Conservation (phyloP, 176 grass and related monocot genomes). For the Dactylis glomerata region DNA sequence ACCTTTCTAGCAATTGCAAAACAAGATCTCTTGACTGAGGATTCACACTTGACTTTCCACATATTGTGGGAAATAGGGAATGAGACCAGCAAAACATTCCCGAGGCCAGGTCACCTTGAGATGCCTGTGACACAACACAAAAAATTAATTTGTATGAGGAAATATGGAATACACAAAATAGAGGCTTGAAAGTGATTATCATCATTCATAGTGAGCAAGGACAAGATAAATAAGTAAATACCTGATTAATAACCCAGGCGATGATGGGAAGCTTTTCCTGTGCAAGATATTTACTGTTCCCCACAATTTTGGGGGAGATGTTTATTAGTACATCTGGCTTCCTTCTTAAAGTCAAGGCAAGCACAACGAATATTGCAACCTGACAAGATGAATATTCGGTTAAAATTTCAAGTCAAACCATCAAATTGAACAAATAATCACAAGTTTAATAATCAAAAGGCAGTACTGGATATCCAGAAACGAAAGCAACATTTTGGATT, state of each 20-base stretch:
- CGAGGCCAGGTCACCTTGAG: constrained; percentile 73
- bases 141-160: background rate
- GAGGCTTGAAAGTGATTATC: background rate
- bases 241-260: constrained; percentile 85
- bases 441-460: background rate
- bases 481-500: background rate
- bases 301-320: constrained; percentile 60
- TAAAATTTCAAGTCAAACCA: constrained; percentile 14
- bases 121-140: constrained; percentile 41
- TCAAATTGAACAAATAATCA: background rate
- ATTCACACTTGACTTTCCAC: constrained; percentile 77
- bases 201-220: background rate
- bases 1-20: constrained; percentile 94
- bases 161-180: constrained; percentile 3
- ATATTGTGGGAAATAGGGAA: constrained; percentile 77
- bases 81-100: constrained; percentile 86
- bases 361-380: constrained; percentile 93
- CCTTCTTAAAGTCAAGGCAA: constrained; percentile 82
- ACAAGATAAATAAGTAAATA: background rate
- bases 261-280: constrained; percentile 85
- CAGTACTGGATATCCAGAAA: background rate
- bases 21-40: constrained; percentile 82
- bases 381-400: constrained; percentile 22
- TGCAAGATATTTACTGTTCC: constrained; percentile 75
- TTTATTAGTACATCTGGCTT: constrained; percentile 68